Percentiles rank a stretch among this genome's conserved stretches.
phyloP scores from a whole-genome alignment of 768 basidiomycete species.

The Pleurotus cornucopiae region DNA sequence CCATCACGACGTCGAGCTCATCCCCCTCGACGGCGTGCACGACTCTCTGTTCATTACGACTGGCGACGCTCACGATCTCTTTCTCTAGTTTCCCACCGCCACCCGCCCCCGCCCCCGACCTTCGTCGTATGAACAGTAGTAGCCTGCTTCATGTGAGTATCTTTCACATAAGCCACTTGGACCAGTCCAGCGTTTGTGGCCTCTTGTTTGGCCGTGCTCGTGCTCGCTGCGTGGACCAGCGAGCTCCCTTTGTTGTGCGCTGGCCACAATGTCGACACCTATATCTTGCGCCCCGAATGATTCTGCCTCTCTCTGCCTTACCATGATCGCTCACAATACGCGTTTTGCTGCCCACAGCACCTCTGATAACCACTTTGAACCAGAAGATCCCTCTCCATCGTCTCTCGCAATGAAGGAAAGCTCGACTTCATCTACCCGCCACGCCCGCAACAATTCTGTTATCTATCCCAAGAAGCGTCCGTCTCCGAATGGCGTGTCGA shows the following conservation, averaged over 20 bases:
- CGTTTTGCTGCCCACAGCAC: neutral
- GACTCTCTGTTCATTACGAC: constrained; percentile 33
- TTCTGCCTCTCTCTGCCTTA: constrained; percentile 1
- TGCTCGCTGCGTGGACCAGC: constrained; percentile 6
- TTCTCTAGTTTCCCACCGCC: constrained; percentile 13
- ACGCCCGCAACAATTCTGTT: constrained; percentile 57
- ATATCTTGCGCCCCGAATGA: neutral
- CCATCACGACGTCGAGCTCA: constrained; percentile 34
- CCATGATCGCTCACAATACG: neutral
- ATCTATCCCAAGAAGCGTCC: constrained; percentile 81
- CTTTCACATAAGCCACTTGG: constrained; percentile 11
- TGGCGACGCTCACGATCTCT: constrained; percentile 38
- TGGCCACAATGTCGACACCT: constrained; percentile 14
- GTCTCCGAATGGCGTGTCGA: constrained; percentile 74
- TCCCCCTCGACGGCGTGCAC: constrained; percentile 29
- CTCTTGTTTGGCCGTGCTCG: constrained; percentile 11
- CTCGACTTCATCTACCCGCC: constrained; percentile 51
- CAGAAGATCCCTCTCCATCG: constrained; percentile 29
- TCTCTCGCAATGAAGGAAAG: constrained; percentile 73
- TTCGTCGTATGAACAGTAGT: constrained; percentile 37
- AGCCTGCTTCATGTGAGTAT: constrained; percentile 30
- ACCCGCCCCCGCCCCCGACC: constrained; percentile 8
- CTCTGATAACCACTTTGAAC: constrained; percentile 39
- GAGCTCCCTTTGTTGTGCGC: constrained; percentile 7
- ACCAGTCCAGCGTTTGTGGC: constrained; percentile 5